Conservation (phyloP, 805 yeast species). For the Ascoidea asiatica region DNA sequence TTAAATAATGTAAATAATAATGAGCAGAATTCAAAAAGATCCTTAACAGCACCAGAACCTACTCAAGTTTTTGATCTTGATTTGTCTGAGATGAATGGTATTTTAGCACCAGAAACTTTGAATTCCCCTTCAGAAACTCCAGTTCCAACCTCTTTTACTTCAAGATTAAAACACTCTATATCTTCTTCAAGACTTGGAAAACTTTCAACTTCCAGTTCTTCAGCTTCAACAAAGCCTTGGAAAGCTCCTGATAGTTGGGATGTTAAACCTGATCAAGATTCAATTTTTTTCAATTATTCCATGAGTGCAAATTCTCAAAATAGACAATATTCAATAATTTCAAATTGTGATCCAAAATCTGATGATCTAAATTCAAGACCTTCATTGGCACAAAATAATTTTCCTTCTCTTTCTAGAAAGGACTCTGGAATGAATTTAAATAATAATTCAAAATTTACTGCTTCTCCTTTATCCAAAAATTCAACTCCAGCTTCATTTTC, state of each 20-base stretch:
- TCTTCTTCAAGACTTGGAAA: not conserved
- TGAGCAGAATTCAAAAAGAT: no score
- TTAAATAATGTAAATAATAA: no score
- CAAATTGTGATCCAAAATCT: not conserved
- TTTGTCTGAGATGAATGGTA: not conserved
- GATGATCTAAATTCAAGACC: not conserved
- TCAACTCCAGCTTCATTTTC: not conserved
- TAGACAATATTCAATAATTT: not conserved
- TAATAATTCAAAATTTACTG: not conserved
- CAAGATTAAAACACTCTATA: not conserved
- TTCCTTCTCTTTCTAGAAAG: not conserved
- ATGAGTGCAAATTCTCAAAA: not conserved
- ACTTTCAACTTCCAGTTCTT: not conserved
- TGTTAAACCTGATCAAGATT: conserved; percentile 19
- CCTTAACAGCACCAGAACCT: no score
- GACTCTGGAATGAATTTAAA: not conserved
- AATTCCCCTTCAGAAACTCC: conserved; percentile 1
- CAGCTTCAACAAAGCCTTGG: conserved; percentile 17
- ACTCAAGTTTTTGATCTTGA: conserved; percentile 6
- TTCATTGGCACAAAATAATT: not conserved
- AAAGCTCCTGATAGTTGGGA: conserved; percentile 37
- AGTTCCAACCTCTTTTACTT: not conserved
- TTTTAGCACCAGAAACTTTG: conserved; percentile 1
- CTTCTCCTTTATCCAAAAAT: not conserved
- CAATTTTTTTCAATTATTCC: conserved; percentile 3